phyloP scores from a whole-genome alignment of 2,329 filamentous ascomycete genomes.

The Clarireedia monteithiana region DNA sequence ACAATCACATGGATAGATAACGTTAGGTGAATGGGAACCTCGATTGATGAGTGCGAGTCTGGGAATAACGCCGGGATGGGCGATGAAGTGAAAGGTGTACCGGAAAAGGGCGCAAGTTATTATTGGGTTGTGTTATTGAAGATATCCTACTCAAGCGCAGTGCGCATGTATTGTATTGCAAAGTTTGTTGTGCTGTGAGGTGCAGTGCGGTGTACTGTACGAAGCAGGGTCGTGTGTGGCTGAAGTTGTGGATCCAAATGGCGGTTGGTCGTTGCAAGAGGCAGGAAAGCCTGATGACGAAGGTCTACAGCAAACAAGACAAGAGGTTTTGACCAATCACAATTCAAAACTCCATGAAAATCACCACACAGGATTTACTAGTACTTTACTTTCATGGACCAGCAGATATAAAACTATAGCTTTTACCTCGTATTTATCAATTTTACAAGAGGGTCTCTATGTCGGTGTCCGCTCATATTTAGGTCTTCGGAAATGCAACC shows the following conservation, averaged over 20 bases:
- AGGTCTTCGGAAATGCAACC: too few relatives aligned
- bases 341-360: too few relatives aligned
- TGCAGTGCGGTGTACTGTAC: background rate
- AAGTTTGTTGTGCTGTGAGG: background rate
- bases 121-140: background rate
- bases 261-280: background rate
- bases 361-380: too few relatives aligned
- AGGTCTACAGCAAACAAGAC: background rate
- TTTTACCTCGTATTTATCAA: too few relatives aligned
- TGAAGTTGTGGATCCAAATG: background rate
- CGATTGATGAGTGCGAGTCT: too few relatives aligned
- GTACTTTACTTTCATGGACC: too few relatives aligned
- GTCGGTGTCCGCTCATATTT: too few relatives aligned
- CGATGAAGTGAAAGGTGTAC: constrained; percentile 1
- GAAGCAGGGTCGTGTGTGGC: background rate
- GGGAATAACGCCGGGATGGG: background rate
- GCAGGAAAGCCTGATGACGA: constrained; percentile 7
- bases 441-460: too few relatives aligned
- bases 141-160: background rate
- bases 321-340: too few relatives aligned
- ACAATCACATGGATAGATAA: background rate
- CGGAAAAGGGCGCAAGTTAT: background rate
- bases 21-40: background rate
- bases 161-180: background rate
- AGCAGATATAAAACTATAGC: too few relatives aligned